A percentile compares a stretch with the other conserved stretches of the same genome.
Evolutionary conservation across 805 yeast species (phyloP).

Genomic region (Wickerhamomyces ciferrii): DNA sequence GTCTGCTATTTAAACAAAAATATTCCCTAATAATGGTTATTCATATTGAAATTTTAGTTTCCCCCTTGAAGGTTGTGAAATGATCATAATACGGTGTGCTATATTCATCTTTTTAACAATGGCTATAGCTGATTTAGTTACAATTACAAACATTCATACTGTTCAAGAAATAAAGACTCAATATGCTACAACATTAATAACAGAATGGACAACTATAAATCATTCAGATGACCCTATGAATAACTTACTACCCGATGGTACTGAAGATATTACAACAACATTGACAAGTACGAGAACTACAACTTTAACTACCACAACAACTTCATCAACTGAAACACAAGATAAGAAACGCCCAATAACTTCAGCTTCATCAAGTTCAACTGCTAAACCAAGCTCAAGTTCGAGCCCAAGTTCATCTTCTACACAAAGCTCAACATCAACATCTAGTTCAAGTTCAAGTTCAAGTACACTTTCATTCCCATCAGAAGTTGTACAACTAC

Average conservation of each 20-base stretch:
- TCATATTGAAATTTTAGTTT: no score
- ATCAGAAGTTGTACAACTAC: constrained; percentile 38
- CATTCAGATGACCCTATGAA: neutral
- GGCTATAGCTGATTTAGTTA: constrained; percentile 1
- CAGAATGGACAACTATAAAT: constrained; percentile 7
- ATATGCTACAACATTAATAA: neutral
- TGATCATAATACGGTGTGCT: neutral
- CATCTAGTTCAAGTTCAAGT: neutral
- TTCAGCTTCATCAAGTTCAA: constrained; percentile 1
- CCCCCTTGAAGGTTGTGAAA: neutral
- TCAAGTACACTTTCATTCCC: constrained; percentile 3
- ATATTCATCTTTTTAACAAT: constrained; percentile 1
- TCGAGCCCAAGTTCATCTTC: neutral
- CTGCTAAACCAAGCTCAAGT: neutral
- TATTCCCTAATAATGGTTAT: no score
- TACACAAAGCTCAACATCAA: neutral
- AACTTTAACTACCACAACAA: constrained; percentile 2
- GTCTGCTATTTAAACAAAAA: no score
- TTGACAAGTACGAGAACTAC: constrained; percentile 12
- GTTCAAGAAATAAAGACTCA: neutral
- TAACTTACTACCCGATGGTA: neutral
- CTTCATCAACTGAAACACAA: no score
- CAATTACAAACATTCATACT: constrained; percentile 3
- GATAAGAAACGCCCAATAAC: constrained; percentile 1
- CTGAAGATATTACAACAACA: neutral